Evolutionary conservation across 2,329 filamentous ascomycete genomes (phyloP), one percentile per base, ranked within the genome.

Genomic region (Grosmannia clavigera): DNA sequence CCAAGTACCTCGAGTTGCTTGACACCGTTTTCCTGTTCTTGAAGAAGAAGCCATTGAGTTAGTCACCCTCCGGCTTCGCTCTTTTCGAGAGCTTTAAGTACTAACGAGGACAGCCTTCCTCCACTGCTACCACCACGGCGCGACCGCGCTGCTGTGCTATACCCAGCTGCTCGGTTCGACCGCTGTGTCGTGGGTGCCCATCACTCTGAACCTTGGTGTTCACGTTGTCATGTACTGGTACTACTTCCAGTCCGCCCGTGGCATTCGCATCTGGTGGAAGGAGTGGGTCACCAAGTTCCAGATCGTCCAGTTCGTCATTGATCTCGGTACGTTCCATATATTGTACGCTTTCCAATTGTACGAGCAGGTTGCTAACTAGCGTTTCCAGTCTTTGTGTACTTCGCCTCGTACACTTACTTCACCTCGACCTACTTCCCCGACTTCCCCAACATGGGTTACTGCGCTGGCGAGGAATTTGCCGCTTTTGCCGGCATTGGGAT

Each of bases 171-270:
- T 96, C 70, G 92, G 92, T 67, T 84, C 89, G 70, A 97, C 92
- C 54, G 83, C 92, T 52, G 92, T 97, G 61, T 95, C 92, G 63
- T 97, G 92, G 92, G 90, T 96, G 60, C 86, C 87, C 64, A 97
- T 97, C 72, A 87, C 84, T 59, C 84, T 97, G 68, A 97, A 97
- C 82, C 78, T 97, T 70, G 84, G 84, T 65, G 92, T 97, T 60
- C 92, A 97, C 77, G 92, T 97, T 61, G 88, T 96, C 72, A 97
- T 97, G 92, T 97, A 97, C 86, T 96, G 92, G 92, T 97, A 97
- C 85, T 97, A 97, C 84, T 97, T 97, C 86, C 92, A 97, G 82
- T 92, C 90, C 71, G 92, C 92, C 60, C 91, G 92, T 68, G 94
- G 94, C 67, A 84, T 97, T 74, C 87, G 86, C 70, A 94, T 96